These are phyloP conservation scores for Halenospora varia DNA, from an alignment of 495 filamentous ascomycete species.

Conservation along the genomic window DNA sequence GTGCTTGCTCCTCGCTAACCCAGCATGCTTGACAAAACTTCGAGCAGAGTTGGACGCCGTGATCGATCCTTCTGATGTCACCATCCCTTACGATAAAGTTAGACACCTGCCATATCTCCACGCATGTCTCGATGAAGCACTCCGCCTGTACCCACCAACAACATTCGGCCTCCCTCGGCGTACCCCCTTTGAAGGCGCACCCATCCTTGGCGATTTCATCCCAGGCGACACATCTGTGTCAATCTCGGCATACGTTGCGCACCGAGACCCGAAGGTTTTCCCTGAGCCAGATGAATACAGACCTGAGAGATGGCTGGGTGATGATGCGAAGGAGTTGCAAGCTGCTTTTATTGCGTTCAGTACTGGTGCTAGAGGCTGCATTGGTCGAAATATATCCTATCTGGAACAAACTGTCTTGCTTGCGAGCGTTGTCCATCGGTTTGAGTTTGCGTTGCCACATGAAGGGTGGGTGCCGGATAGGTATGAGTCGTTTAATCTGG, in stretches of 20 bases:
- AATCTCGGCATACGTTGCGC: slow-evolving; percentile 32
- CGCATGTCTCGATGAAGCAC: slow-evolving; percentile 49
- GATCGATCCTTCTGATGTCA: slow-evolving; percentile 1
- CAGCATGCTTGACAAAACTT: slow-evolving; percentile 44
- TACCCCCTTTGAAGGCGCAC: slow-evolving; percentile 24
- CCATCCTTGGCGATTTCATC: slow-evolving; percentile 22
- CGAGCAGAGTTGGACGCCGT: slow-evolving; percentile 39
- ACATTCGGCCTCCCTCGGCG: slow-evolving; percentile 41
- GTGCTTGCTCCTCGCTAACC: slow-evolving; percentile 54
- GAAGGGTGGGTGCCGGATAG: slow-evolving; percentile 13
- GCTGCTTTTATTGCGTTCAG: slow-evolving; percentile 25
- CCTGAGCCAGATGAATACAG: slow-evolving; percentile 43
- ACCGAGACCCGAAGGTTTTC: slow-evolving; percentile 41
- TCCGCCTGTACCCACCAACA: slow-evolving; percentile 49
- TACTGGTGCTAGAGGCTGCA: slow-evolving; percentile 30
- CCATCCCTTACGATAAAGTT: slow-evolving; percentile 20
- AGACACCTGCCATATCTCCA: slow-evolving; percentile 41
- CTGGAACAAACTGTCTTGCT: slow-evolving; percentile 35
- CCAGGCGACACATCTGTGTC: slow-evolving; percentile 24
- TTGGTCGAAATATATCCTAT: slow-evolving; percentile 31
- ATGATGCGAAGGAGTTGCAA: slow-evolving; percentile 32
- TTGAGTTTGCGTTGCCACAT: slow-evolving; percentile 27
- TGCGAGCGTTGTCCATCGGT: slow-evolving; percentile 41
- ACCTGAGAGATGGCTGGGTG: slow-evolving; percentile 44
- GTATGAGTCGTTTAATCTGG: slow-evolving; percentile 22